Evolutionary conservation across 139 green algal species (phyloP).

Genomic region (Yamagishiella unicocca): DNA sequence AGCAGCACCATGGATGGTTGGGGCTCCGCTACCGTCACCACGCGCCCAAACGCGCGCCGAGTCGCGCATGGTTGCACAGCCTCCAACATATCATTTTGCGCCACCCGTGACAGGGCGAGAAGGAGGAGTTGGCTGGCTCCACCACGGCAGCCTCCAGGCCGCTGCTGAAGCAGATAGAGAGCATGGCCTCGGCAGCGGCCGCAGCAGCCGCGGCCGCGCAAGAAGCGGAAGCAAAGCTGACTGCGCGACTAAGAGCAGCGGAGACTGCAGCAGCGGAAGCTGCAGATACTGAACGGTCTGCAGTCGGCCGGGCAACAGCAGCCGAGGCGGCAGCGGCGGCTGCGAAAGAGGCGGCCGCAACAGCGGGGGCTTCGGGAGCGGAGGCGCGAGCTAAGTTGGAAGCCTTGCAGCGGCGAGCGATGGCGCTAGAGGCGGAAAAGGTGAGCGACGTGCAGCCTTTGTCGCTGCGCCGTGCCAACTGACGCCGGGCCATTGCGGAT

Average conservation of each 20-base stretch:
- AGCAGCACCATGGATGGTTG: too few relatives aligned
- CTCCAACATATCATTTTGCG: too few relatives aligned
- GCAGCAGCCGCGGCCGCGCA: slow-evolving; percentile 37
- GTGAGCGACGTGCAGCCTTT: too few relatives aligned
- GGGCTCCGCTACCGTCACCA: too few relatives aligned
- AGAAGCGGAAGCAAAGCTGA: slow-evolving; percentile 41
- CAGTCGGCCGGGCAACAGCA: slow-evolving; percentile 18
- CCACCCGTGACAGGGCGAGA: slow-evolving; percentile 50
- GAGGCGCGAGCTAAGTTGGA: slow-evolving; percentile 38
- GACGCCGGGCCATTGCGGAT: too few relatives aligned
- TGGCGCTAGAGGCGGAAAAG: slow-evolving; percentile 33
- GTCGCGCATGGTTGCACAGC: too few relatives aligned
- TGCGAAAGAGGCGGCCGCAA: slow-evolving; percentile 45
- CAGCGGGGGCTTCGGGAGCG: slow-evolving; percentile 24
- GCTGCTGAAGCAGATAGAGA: slow-evolving; percentile 63
- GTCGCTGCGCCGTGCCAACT: too few relatives aligned
- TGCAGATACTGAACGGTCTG: slow-evolving; percentile 40
- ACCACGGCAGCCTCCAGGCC: slow-evolving; percentile 47
- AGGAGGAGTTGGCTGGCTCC: slow-evolving; percentile 40
- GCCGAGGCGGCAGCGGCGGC: slow-evolving; percentile 50
- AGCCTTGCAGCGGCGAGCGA: slow-evolving; percentile 6
- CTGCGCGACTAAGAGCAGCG: slow-evolving; percentile 17
- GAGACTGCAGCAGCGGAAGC: slow-evolving; percentile 43
- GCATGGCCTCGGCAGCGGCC: slow-evolving; percentile 48
- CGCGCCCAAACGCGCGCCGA: too few relatives aligned